Base-by-base conservation (phyloP, 768 basidiomycete genomes). In the Russula dissimulans region DNA sequence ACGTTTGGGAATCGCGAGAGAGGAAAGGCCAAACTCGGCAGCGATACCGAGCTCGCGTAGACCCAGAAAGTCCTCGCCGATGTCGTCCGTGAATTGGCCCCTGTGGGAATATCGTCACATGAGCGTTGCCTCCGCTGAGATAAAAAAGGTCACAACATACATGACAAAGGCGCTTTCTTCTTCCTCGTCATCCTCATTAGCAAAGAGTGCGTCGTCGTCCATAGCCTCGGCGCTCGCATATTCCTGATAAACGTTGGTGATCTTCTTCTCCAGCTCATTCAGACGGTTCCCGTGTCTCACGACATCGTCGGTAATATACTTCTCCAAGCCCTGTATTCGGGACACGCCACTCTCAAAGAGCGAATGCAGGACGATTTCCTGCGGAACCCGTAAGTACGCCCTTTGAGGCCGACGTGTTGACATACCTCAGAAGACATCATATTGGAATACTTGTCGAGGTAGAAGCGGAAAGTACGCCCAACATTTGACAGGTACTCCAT, bases 341-440 rank as follows among this genome's bases (percentile, higher is more conserved):
- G 90, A 83, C 7, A 81, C 83, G 5, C 95, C 95, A 61, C 88
- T 90, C 73, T 97, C 92, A 65, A 94, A 91, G 17, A 97, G 75
- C 0, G 91, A 88, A 70, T 95, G 92, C 2, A 94, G 79, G 41
- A 95, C 85, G 38, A 97, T 95, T 84, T 95, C 92, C 92, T 95
- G 60, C n/a, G 18, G 22, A 41, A 34, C n/a, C 38, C 2, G 8
- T 56, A 12, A 45, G 36, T 22, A 15, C 46, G n/a, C n/a, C 39
- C 17, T 41, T 59, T 31, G 32, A 7, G 32, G 56, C 15, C 11
- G 4, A 50, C 18, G 32, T 14, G 46, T 26, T 17, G 39, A 68
- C 80, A 59, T 57, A 95, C 94, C 82, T 97, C 93, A 0, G 91
- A 70, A 1, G 86, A 83, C 90, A 97, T 93, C 26, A 79, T 81